Evolutionary conservation across 768 basidiomycete genomes (phyloP), one percentile per base, ranked within the genome.

Genomic region (Lactarius hatsudake): DNA sequence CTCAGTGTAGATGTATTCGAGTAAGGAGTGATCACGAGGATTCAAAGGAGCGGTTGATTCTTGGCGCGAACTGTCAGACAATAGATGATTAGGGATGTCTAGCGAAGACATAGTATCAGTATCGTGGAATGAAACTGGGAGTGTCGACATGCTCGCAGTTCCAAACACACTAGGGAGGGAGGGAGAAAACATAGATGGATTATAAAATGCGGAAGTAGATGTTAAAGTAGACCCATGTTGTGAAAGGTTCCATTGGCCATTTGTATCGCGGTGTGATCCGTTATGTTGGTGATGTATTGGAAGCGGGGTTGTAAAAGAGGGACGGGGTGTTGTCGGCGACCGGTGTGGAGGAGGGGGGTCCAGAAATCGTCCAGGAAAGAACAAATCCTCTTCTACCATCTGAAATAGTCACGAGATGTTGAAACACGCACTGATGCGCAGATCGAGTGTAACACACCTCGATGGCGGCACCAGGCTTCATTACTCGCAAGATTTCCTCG

Each of bases 381-480:
- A 86, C 3, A 92, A 74, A 68, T 92, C 89, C 75, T 90, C 89
- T 73, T 92, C 90, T 59, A 89, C 78, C 76, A 91, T 81, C 87
- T 89, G 66, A 36, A 23, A 23, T 23, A 30, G 6, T 40, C 38
- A 30, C 36, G 8, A 10, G 53, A 17, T 36, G 30, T 57, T 32
- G 65, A 53, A 30, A 36, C 60, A 43, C 17, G 36, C n/a, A 65
- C n/a, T 13, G 32, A 17, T 23, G n/a, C 5, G 32, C 38, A 36
- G 28, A 59, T 13, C 40, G 36, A 42, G 61, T 55, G 23, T 48
- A 9, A 57, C 26, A 72, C 70, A 86, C 88, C 78, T 91, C 88
- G 63, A 91, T 83, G 7, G 86, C 84, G n/a, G 81, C 89, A 43
- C 89, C 88, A 13, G 88, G 83, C 74, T 87, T 90, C 84, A 91